Conservation (phyloP, 352 stramenopile genomes). For the Stephanocyclus meneghinianus region DNA sequence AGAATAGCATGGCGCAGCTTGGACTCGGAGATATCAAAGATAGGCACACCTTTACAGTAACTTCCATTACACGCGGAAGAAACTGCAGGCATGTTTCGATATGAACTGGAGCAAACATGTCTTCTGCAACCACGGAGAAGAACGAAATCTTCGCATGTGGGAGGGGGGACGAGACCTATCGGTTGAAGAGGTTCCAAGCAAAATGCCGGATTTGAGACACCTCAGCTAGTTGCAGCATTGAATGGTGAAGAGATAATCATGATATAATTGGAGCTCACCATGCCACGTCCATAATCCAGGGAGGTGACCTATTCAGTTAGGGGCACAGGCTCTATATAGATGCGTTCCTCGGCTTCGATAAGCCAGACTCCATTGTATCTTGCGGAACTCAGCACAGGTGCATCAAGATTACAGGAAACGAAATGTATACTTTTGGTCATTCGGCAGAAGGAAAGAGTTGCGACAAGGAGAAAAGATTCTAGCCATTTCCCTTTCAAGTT, state of each 20-base stretch:
- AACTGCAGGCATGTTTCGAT: conserved; percentile 54
- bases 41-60: conserved; percentile 56
- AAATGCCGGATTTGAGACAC: conserved; percentile 50
- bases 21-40: conserved; percentile 63
- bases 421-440: conserved; percentile 74
- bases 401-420: conserved; percentile 49
- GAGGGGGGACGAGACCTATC: conserved; percentile 54
- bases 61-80: conserved; percentile 56
- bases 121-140: conserved; percentile 68
- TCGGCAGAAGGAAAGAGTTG: conserved; percentile 47
- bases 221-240: conserved; percentile 61
- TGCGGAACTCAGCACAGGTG: conserved; percentile 68
- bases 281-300: conserved; percentile 34
- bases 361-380: conserved; percentile 28
- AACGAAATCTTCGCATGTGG: conserved; percentile 74
- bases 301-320: conserved; percentile 36
- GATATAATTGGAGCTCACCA: conserved; percentile 53
- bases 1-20: conserved; percentile 63
- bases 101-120: conserved; percentile 52
- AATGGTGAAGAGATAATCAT: conserved; percentile 64
- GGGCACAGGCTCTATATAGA: conserved; percentile 17
- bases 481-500: conserved; percentile 13
- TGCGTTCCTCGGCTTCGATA: conserved; percentile 22
- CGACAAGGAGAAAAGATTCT: conserved; percentile 34
- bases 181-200: conserved; percentile 31